phyloP scores from a whole-genome alignment of 2,329 filamentous ascomycete species.

The Pseudocercospora fuligena region DNA sequence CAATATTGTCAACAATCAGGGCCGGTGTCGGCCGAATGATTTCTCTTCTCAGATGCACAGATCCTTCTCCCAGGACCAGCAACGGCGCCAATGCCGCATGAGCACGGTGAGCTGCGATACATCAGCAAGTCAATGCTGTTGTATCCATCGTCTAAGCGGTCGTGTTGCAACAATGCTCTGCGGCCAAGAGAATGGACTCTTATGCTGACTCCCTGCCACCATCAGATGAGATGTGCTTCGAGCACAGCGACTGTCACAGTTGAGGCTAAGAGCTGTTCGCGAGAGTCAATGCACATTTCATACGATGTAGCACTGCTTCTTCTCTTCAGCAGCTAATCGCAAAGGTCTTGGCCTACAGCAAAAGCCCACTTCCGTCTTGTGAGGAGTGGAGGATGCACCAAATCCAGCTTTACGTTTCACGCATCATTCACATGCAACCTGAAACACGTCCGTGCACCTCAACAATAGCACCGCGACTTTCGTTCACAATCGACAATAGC shows the following conservation, averaged over 20 bases:
- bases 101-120: background rate
- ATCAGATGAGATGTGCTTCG: background rate
- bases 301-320: background rate
- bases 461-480: background rate
- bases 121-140: background rate
- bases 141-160: background rate
- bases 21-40: background rate
- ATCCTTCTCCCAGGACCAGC: background rate
- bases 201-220: background rate
- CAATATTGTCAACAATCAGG: background rate
- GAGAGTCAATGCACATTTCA: background rate
- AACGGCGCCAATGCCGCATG: background rate
- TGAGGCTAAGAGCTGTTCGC: too few species aligned
- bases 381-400: background rate
- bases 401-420: background rate
- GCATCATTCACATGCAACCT: slow-evolving; percentile 1
- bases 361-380: background rate
- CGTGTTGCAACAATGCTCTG: background rate
- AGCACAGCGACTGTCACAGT: too few species aligned
- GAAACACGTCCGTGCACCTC: slow-evolving; percentile 3
- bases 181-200: background rate
- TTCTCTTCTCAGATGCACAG: background rate
- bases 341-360: background rate
- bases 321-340: background rate
- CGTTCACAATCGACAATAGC: background rate